A percentile compares a stretch with the other conserved stretches of the same genome.
Evolutionary conservation across 192 early-diverging fungal genomes (phyloP).

Genomic region (Backusella tarrabulga): DNA sequence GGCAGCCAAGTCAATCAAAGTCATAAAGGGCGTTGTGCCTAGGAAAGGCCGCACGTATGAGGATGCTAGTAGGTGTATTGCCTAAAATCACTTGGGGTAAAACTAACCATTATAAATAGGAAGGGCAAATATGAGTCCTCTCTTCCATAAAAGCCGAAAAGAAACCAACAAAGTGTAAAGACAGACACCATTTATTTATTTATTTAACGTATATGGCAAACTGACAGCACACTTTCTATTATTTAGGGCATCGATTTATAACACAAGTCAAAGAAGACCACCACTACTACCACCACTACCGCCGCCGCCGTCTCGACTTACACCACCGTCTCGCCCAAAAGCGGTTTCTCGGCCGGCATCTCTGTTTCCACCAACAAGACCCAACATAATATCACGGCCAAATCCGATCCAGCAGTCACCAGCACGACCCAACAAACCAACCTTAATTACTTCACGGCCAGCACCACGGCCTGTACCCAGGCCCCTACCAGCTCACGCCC

Average conservation of each 20-base stretch:
- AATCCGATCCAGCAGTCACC: no score
- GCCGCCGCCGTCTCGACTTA: neutral
- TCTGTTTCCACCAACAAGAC: neutral
- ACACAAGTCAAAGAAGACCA: conserved; percentile 3
- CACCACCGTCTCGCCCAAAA: neutral
- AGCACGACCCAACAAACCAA: neutral
- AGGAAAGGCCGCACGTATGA: neutral
- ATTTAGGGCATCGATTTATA: neutral
- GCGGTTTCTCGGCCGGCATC: neutral
- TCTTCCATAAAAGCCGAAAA: conserved; percentile 1
- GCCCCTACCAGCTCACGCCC: neutral
- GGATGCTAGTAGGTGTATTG: neutral
- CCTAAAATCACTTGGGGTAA: neutral
- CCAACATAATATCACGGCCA: no score
- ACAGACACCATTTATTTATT: no score
- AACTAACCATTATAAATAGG: neutral
- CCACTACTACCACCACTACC: no score
- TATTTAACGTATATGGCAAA: no score
- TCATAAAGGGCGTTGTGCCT: conserved; percentile 1
- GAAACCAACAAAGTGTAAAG: conserved; percentile 9
- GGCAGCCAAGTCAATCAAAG: conserved; percentile 18
- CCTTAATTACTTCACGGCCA: neutral
- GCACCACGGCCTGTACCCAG: neutral
- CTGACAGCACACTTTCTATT: neutral
- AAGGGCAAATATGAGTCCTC: neutral